Evolutionary conservation across 306 rosid species (phyloP).

Genomic region (Ormosia emarginata): DNA sequence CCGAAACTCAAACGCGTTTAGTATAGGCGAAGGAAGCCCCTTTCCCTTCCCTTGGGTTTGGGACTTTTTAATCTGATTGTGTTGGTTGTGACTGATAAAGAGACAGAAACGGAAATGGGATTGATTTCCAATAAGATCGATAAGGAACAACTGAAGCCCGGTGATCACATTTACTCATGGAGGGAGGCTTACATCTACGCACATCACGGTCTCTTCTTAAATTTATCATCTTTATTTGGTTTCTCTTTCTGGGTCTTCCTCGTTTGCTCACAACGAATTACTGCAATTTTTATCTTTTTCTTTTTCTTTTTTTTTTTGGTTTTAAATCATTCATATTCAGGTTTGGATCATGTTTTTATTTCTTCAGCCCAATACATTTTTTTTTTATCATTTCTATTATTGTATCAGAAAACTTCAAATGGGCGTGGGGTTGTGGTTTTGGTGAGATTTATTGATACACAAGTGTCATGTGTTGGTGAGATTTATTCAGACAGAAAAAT

Average conservation of each 20-base stretch:
- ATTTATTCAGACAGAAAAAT: not conserved
- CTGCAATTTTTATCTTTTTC: not conserved
- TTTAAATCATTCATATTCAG: not conserved
- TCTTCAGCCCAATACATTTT: not conserved
- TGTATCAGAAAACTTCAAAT: not conserved
- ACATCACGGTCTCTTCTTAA: slow-evolving; percentile 61
- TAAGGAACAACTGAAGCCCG: slow-evolving; percentile 56
- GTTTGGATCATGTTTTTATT: not conserved
- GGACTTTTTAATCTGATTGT: too few relatives aligned
- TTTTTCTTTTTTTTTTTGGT: not conserved
- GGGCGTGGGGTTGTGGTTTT: not conserved
- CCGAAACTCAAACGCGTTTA: not conserved
- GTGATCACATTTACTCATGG: slow-evolving; percentile 93
- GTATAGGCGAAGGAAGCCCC: too few relatives aligned
- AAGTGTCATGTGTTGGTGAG: too few relatives aligned
- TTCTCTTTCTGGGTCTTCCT: not conserved
- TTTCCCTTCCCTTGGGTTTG: too few relatives aligned
- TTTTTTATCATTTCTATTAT: not conserved
- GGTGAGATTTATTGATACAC: too few relatives aligned
- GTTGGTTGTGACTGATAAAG: not conserved
- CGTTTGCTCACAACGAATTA: not conserved
- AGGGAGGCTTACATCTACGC: slow-evolving; percentile 66
- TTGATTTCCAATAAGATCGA: slow-evolving; percentile 65
- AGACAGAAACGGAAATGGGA: slow-evolving; percentile 41
- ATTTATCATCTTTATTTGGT: not conserved